Conservation (phyloP, 768 basidiomycete genomes). For the Amyloporia xantha region DNA sequence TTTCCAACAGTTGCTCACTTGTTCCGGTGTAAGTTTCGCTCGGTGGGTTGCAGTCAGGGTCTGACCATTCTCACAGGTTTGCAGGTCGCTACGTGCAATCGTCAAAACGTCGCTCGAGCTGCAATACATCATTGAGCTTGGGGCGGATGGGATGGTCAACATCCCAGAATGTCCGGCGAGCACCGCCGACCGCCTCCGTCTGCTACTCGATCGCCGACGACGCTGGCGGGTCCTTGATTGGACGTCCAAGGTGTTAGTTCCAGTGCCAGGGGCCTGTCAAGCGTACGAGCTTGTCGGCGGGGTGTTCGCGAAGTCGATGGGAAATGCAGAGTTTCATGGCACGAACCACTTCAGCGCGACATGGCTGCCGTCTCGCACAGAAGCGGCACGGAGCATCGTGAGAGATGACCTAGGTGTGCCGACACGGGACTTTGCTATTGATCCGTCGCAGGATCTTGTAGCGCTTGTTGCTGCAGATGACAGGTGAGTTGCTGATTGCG, state of each 20-base stretch:
- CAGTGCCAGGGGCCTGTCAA: conserved; percentile 31
- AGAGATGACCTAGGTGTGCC: conserved; percentile 32
- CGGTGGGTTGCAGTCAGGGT: no score
- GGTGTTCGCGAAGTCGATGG: conserved; percentile 41
- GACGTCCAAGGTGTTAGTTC: conserved; percentile 18
- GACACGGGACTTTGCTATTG: conserved; percentile 56
- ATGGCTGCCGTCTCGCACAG: conserved; percentile 18
- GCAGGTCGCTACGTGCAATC: conserved; percentile 14
- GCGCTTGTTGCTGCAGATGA: conserved; percentile 31
- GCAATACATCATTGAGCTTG: conserved; percentile 28
- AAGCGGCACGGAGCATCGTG: conserved; percentile 15
- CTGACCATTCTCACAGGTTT: conserved; percentile 17
- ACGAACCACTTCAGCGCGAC: conserved; percentile 21
- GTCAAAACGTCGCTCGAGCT: conserved; percentile 20
- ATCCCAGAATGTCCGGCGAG: conserved; percentile 11
- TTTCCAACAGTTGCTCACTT: conserved; percentile 9
- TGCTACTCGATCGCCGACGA: conserved; percentile 28
- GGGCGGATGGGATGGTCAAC: conserved; percentile 24
- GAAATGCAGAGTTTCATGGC: conserved; percentile 4
- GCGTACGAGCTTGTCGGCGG: conserved; percentile 62
- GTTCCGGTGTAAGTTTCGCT: conserved; percentile 9
- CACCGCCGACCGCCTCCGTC: conserved; percentile 26
- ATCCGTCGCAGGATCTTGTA: conserved; percentile 57
- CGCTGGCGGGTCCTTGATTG: conserved; percentile 31
- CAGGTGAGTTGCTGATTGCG: no score